Base-by-base conservation (phyloP, 2,329 filamentous ascomycete genomes). In the Sporothrix variecibatus region DNA sequence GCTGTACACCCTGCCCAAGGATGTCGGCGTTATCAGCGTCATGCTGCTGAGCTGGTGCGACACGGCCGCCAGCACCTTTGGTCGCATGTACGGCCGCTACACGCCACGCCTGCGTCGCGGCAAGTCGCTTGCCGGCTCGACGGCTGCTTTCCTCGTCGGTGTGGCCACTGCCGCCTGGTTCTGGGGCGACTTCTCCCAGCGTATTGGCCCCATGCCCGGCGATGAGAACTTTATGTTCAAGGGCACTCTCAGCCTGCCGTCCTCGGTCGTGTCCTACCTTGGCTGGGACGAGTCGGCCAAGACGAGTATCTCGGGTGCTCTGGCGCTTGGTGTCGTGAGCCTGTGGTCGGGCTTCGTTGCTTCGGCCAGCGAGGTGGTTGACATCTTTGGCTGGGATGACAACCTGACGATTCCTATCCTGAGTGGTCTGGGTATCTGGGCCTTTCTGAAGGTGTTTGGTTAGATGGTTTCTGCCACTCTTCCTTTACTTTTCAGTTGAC, bases 41-140 rank as follows among this genome's bases (percentile, higher is more conserved):
- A 86, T 99, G 79, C 88, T 99, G 56, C 89, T 99, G 31, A 97
- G 93, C 80, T 99, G 96, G 96, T 99, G 96, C 83, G 96, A 99
- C 82, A 98, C 96, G 0, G 96, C 96, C 49, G 96, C 96, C 70
- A 96, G 93, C 81, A 99, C 96, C 0, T 95, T 99, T 80, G 96
- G 96, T 72, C 90, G 96, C 72, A 86, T 95, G 17, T 98, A 93
- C 84, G 96, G 96, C 58, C 89, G 92, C 76, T 95, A 98, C 81
- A 99, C 96, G 1, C 93, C 93, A 51, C 89, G 92, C 71, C 88
- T 99, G 73, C 90, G 96, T 76, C 88, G 88, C 76, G 95, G 95
- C 58, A 99, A 99, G 88, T 97, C 94, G 75, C 85, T 98, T 38
- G 96, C 96, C 23, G 96, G 96, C 0, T 96, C 93, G 11, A 80